Base-by-base conservation (phyloP, 306 rosid species). In the Trichosanthes truncata region DNA sequence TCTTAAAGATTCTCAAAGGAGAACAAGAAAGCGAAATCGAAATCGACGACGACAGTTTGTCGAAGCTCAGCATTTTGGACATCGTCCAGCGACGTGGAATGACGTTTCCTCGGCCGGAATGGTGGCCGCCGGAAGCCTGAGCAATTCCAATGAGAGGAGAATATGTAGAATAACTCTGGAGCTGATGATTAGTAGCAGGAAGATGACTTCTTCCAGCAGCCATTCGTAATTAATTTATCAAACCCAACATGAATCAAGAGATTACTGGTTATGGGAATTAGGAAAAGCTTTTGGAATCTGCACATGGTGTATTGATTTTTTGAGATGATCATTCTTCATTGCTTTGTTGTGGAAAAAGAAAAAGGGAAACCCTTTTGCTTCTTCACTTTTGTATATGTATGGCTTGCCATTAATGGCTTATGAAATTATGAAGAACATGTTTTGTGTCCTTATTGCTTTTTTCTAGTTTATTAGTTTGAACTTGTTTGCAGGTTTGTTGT, bases 21-120 rank as follows among this genome's bases (percentile, higher is more conserved):
- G 53, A n/a, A n/a, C 25, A 76, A 20, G 80, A 21, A 36, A 23
- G 7, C 1, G 38, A n/a, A 21, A 23, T 9, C 8, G 38, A 41
- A 12, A 7, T 68, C 20, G 53, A 76, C 7, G 80, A 76, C 15
- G 53, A 74, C 29, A 51, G 13, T 26, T 26, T 29, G 25, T 52
- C 61, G 0, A 36, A 56, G 8, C 41, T 36, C 33, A 21, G 33
- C 35, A n/a, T 76, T 56, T 56, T 76, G 35, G 80, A 76, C 20
- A 38, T 35, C 0, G 53, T 17, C 4, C 33, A 56, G 68, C 67
- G 6, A 4, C 12, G 80, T n/a, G 80, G 80, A 53, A 56, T 76
- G 80, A 76, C 68, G 15, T 21, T 76, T 76, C 80, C 80, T 14
- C 65, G 67, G 36, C 80, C 66, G 12, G 23, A 23, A 21, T 76